Evolutionary conservation across 108 stramenopile genomes (phyloP), one percentile per base, ranked within the genome.

Genomic region (Epipyxis sp.): DNA sequence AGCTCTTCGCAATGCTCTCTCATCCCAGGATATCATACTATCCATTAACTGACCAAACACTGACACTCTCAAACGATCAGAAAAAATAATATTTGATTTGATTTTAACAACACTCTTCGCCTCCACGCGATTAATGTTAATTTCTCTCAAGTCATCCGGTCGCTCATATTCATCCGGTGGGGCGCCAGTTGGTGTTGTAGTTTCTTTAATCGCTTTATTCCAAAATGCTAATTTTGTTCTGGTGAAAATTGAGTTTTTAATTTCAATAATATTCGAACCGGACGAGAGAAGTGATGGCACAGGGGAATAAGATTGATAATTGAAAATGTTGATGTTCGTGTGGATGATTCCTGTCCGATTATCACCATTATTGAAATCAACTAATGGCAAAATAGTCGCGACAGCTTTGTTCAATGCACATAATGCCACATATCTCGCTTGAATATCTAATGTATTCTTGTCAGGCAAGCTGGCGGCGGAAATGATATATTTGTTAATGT

Each of bases 101-200:
- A 58, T 44, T 44, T 78, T 72, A 76, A 67, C 44, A 25, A 16
- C 58, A 32, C 34, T 6, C 40, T 77, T 30, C 0, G 78, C 84
- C 82, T 83, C 54, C 27, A 85, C 69, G 25, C 83, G 80, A 72
- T 84, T 84, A 1, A 84, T 74, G 59, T 42, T 59, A 2, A 65
- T 37, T 79, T 84, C 83, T 16, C 82, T 42, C 0, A 84, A 80
- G 16, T 83, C 83, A 29, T 84, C 83, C 35, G 83, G 83, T 37
- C 83, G 79, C 71, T 84, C 83, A 46, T 84, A 84, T 76, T 84
- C 83, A 32, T 84, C 83, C n/a, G 83, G 65, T 44, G 80, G 80
- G 27, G 80, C 81, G 6, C 59, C 40, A 25, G 83, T 84, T 42
- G 76, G 58, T 0, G 78, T 79, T 0, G 83, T 84, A 37, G 82